Percentiles rank a stretch among this genome's conserved stretches.
Evolutionary conservation across 495 filamentous ascomycete genomes (phyloP).

Genomic region (Lasiosphaeris hirsuta): DNA sequence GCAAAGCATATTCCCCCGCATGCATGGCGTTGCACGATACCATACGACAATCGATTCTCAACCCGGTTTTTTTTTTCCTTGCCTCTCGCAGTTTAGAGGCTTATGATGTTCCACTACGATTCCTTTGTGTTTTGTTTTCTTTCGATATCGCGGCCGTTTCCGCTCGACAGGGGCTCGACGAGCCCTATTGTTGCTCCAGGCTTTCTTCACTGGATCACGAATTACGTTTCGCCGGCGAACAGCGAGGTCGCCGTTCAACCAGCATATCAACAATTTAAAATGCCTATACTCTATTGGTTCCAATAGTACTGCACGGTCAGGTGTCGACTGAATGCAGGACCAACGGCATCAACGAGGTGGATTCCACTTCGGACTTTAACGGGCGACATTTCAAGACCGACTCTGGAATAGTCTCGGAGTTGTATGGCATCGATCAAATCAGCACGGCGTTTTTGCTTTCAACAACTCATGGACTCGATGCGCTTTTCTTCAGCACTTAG

Average conservation of each 20-base stretch:
- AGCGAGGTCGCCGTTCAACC: too few relatives aligned
- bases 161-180: neutral
- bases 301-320: too few relatives aligned
- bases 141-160: neutral
- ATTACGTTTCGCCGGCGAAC: too few relatives aligned
- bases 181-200: neutral
- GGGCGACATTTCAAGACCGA: neutral
- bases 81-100: neutral
- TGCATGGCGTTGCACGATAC: slow-evolving; percentile 36
- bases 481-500: neutral
- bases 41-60: slow-evolving; percentile 8
- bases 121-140: slow-evolving; percentile 1
- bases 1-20: slow-evolving; percentile 23
- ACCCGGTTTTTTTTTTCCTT: neutral
- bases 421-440: neutral
- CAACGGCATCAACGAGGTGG: neutral
- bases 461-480: slow-evolving; percentile 5
- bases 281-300: too few relatives aligned
- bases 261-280: too few relatives aligned
- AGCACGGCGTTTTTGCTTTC: slow-evolving; percentile 6
- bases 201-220: neutral
- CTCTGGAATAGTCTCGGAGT: neutral
- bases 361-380: neutral
- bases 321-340: too few relatives aligned
- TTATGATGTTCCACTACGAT: neutral